Evolutionary conservation across 2,329 filamentous ascomycete genomes (phyloP).

Genomic region (Madurella fahalii): DNA sequence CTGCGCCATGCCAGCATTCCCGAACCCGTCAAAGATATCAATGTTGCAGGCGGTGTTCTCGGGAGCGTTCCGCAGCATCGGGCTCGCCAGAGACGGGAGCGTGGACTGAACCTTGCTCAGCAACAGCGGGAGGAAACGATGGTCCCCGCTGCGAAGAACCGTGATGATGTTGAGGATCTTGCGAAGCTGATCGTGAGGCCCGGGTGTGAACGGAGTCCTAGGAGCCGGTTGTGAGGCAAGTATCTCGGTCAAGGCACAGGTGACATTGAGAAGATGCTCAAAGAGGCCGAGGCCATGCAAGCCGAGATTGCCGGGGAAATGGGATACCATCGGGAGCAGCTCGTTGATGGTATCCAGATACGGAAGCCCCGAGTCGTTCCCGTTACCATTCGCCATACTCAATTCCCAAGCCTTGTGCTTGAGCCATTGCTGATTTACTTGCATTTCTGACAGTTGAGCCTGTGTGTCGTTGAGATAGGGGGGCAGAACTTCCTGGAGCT

Average conservation of each 20-base stretch:
- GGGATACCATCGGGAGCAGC: constrained; percentile 62
- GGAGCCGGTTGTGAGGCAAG: constrained; percentile 61
- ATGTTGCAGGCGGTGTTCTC: constrained; percentile 47
- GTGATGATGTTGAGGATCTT: constrained; percentile 65
- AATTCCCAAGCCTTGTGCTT: constrained; percentile 62
- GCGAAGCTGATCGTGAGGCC: constrained; percentile 70
- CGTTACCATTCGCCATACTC: constrained; percentile 50
- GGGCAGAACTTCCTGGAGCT: constrained; percentile 54
- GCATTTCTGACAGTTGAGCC: constrained; percentile 51
- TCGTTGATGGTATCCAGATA: constrained; percentile 63
- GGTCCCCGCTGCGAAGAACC: constrained; percentile 68
- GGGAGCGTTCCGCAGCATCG: constrained; percentile 56
- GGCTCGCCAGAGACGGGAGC: constrained; percentile 58
- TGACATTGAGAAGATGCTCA: constrained; percentile 75
- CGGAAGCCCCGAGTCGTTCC: constrained; percentile 48
- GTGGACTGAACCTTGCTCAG: constrained; percentile 71
- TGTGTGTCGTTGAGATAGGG: constrained; percentile 50
- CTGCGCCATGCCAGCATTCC: constrained; percentile 58
- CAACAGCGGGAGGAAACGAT: constrained; percentile 72
- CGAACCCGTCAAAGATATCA: constrained; percentile 64
- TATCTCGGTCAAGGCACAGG: constrained; percentile 68
- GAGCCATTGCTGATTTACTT: constrained; percentile 61
- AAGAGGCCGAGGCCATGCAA: constrained; percentile 71
- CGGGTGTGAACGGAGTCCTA: constrained; percentile 58
- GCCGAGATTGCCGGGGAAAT: constrained; percentile 71